Evolutionary conservation across 148 eudicot genomes (phyloP).

Genomic region (Rhododendron molle): DNA sequence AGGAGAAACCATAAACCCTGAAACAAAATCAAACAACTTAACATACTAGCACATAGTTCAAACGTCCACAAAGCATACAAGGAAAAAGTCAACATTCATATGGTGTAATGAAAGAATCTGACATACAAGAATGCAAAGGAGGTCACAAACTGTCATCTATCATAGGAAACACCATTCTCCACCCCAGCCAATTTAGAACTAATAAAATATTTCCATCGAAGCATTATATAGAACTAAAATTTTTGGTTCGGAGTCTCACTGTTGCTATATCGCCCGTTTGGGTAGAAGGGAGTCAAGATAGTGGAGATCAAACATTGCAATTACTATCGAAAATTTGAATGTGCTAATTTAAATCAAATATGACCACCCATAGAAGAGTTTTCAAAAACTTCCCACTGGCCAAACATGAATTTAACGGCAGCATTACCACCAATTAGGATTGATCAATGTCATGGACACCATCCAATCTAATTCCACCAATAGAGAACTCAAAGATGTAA

Average conservation of each 20-base stretch:
- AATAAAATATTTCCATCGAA: not conserved
- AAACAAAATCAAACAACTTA: constrained; percentile 11
- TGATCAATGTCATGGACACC: not conserved
- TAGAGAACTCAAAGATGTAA: not conserved
- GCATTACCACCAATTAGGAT: not conserved
- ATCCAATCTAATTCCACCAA: not conserved
- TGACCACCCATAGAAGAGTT: not conserved
- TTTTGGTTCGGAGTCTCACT: not conserved
- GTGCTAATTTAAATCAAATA: not conserved
- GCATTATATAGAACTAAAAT: not conserved
- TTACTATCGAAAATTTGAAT: not conserved
- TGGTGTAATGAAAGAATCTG: not conserved
- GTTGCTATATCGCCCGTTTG: not conserved
- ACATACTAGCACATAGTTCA: not conserved
- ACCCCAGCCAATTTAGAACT: not conserved
- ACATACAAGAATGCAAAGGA: not conserved
- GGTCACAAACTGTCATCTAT: not conserved
- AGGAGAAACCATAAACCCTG: constrained; percentile 22
- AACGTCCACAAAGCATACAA: not conserved
- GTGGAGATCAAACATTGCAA: not conserved
- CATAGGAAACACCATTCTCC: not conserved
- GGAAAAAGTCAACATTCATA: not conserved
- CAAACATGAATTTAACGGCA: not conserved
- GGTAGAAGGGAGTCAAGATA: not conserved
- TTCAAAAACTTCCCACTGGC: not conserved